Conservation (phyloP, 306 rosid species). For the Luffa acutangula region DNA sequence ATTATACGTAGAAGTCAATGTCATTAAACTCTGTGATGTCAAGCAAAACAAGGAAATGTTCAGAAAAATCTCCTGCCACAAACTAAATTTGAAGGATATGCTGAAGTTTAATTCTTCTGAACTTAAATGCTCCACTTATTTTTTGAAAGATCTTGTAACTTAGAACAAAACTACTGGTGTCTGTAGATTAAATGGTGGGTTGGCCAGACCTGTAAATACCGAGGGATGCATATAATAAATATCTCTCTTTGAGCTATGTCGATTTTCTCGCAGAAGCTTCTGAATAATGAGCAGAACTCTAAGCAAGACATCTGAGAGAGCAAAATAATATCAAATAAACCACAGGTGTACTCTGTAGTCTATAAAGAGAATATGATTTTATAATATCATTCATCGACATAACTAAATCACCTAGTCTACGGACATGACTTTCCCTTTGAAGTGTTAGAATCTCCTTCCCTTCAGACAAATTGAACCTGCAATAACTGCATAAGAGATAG, state of each 20-base stretch:
- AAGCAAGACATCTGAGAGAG: conserved; percentile 50
- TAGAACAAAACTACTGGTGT: neutral
- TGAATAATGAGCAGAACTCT: conserved; percentile 66
- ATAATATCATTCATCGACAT: neutral
- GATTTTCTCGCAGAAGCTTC: conserved; percentile 71
- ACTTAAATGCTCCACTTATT: neutral
- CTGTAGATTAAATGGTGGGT: neutral
- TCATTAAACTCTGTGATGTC: neutral
- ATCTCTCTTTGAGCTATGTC: conserved; percentile 80
- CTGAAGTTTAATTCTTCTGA: neutral
- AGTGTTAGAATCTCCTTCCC: conserved; percentile 65
- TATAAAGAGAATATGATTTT: neutral
- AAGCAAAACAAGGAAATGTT: neutral
- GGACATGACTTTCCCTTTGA: conserved; percentile 39
- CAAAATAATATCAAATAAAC: neutral
- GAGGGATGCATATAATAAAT: conserved; percentile 86
- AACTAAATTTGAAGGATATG: neutral
- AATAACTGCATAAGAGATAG: conserved; percentile 30
- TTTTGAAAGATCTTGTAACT: neutral
- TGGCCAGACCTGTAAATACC: conserved; percentile 48
- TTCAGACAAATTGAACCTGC: conserved; percentile 38
- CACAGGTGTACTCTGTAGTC: neutral
- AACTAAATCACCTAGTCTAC: conserved; percentile 39
- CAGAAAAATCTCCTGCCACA: neutral
- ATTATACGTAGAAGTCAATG: neutral